phyloP scores from a whole-genome alignment of 257 asterid species.

The Solanum corneliomulleri region DNA sequence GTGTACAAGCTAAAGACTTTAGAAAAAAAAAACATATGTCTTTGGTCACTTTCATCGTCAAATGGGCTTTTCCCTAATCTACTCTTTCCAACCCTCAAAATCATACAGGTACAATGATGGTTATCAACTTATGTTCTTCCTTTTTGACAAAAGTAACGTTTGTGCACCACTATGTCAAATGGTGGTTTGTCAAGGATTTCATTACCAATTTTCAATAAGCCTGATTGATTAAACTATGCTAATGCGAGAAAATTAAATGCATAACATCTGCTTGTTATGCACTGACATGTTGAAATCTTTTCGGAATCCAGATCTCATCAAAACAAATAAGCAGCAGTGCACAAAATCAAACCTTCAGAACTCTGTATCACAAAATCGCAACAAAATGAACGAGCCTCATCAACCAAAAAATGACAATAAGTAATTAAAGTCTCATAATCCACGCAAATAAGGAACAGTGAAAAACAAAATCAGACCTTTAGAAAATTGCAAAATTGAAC shows the following conservation, averaged over 20 bases:
- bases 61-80: not conserved
- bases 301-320: not conserved
- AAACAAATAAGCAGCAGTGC: not conserved
- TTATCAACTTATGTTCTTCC: not conserved
- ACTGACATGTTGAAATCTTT: not conserved
- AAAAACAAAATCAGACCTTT: not conserved
- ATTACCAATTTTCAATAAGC: not conserved
- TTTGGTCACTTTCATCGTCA: not conserved
- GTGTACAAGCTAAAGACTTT: not conserved
- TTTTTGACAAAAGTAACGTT: not conserved
- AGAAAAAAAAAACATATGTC: fast-evolving
- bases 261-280: not conserved
- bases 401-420: not conserved
- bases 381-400: not conserved
- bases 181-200: not conserved
- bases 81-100: not conserved
- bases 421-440: not conserved
- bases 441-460: not conserved
- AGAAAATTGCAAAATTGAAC: not conserved
- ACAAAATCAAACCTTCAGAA: not conserved
- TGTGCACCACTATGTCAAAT: not conserved
- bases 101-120: not conserved
- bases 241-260: not conserved
- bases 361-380: not conserved
- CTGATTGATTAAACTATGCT: not conserved